Base-by-base conservation (phyloP, 2,329 filamentous ascomycete genomes). In the Fusarium sp. region DNA sequence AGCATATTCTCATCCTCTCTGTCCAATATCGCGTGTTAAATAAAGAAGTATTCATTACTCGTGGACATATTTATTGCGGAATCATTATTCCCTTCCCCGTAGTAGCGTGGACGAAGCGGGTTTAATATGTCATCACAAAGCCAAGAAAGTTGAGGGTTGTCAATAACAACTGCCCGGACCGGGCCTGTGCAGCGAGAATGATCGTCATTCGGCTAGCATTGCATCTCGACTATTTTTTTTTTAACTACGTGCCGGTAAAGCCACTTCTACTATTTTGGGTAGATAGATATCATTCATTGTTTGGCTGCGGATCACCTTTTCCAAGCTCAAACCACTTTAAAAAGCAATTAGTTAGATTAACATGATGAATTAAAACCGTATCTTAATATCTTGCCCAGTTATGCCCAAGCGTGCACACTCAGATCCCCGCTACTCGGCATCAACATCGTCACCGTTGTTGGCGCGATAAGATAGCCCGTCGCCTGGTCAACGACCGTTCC, bases 401-500 rank as follows among this genome's bases (percentile, higher is more conserved):
- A 37, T 15, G 30, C 44, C 49, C 30, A 60, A 40, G 54, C 45
- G 32, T 40, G 62, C 32, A 39, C 61, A 65, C 27, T 30, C 27
- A 10, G 10, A 10, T 30, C 27, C 27, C 27, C 49, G 55, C 55
- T 56, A 65, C 45, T 46, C 10, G 65, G 65, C 65, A 58, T 54
- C 65, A 19, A 39, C 64, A 50, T 60, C 46, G 49, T 45, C 40
- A 27, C 32, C 52, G 43, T 67, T 46, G 70, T 50, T 46, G 56
- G 48, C 55, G 35, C 60, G 66, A 74, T 72, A 73, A 73, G 64
- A 70, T 71, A 48, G 15, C 39, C 45, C 48, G 65, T 75, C 49
- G 46, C 69, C 73, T 48, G 65, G 69, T 65, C 72, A 75, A 75
- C 73, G 20, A 4, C 55, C 52, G 53, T 55, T 58, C 57, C 55